Evolutionary conservation across 2,329 filamentous ascomycete genomes (phyloP).

Genomic region (Colletotrichum zoysiae): DNA sequence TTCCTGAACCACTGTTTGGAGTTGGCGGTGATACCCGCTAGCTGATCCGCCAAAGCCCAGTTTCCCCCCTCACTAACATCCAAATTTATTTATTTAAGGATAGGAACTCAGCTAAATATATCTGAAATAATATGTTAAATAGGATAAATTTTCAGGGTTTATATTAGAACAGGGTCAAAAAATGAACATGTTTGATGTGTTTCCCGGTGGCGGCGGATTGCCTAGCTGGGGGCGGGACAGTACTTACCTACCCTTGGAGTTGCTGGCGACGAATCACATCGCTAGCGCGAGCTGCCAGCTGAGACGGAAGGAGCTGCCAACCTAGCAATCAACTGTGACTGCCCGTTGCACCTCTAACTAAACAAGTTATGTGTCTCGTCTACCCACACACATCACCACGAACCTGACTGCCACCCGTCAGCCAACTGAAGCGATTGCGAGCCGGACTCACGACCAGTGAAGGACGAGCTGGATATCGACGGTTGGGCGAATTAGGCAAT

Average conservation of each 20-base stretch:
- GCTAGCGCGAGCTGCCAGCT: conserved; percentile 39
- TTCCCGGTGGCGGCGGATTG: too few relatives aligned
- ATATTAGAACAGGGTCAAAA: too few relatives aligned
- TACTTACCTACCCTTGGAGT: neutral
- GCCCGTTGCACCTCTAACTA: conserved; percentile 21
- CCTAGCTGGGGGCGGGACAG: too few relatives aligned
- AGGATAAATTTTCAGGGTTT: too few relatives aligned
- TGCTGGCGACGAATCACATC: conserved; percentile 33
- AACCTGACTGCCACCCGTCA: neutral
- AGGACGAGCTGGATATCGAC: neutral
- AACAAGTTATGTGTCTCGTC: conserved; percentile 34
- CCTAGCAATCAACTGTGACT: conserved; percentile 38
- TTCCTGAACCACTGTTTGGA: conserved; percentile 6
- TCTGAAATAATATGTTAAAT: too few relatives aligned
- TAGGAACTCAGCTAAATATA: too few relatives aligned
- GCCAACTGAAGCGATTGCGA: conserved; percentile 10
- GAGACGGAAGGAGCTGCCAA: conserved; percentile 39
- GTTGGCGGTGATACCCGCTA: neutral
- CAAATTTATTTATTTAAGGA: too few relatives aligned
- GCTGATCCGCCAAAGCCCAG: too few relatives aligned
- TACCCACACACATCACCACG: conserved; percentile 9
- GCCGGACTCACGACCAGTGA: neutral
- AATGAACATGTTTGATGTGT: too few relatives aligned
- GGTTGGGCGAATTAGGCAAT: conserved; percentile 2
- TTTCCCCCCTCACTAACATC: too few relatives aligned